Base-by-base conservation (phyloP, 2,329 filamentous ascomycete species). In the Alternaria ventricosa region DNA sequence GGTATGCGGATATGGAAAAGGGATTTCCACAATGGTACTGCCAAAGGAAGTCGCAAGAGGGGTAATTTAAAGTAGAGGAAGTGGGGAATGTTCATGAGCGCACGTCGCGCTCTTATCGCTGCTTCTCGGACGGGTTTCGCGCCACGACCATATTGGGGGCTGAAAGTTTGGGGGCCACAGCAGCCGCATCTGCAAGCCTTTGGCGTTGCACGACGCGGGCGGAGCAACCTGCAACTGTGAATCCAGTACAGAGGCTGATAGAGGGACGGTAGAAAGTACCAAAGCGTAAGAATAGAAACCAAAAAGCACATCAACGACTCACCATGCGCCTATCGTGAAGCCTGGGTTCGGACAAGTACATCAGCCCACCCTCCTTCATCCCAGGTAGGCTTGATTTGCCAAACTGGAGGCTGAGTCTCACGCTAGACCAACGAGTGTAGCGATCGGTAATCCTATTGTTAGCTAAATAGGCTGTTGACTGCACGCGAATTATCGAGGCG, bases 151-250 rank as follows among this genome's bases (percentile, higher is more conserved):
- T 23, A 47, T 63, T 65, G 63, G 59, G 55, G 63, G 63, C 59
- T 62, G 59, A 56, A 63, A 59, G 23, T 23, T 51, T 49, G 59
- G 62, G 53, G 62, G 62, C 59, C 62, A 41, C 20, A 55, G 23
- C 18, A 58, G 47, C 54, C 36, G 55, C 46, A 55, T 23, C 11
- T 53, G 20, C 50, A 53, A 57, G 43, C 46, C 47, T 53, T 23
- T 41, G 20, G 50, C 10, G 28, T 56, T 36, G 46, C 13, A 33
- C n/a, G 2, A 23, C 33, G n/a, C n/a, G 36, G 27, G 59, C 59
- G 56, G 30, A 61, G 30, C 30, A 22, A 22, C 20, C 20, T 22
- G 51, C 23, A 50, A 30, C 25, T 28, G 22, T 12, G 27, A 18
- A 25, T 18, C 50, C 4, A 4, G 10, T 13, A 13, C 7, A 41